Evolutionary conservation across 83 land plant genomes (phyloP).

Genomic region (Thuja plicata): DNA sequence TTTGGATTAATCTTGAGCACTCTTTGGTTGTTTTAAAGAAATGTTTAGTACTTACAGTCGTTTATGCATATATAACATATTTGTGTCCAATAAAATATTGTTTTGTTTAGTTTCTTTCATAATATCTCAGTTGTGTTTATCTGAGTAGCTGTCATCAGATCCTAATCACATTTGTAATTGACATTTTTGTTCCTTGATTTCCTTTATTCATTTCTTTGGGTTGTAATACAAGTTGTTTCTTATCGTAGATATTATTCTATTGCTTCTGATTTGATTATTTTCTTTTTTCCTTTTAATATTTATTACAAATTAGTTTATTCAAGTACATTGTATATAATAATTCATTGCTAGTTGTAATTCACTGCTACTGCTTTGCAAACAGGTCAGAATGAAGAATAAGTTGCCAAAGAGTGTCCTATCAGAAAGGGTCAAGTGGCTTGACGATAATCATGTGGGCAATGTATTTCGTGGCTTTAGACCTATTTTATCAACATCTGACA

Average conservation of each 20-base stretch:
- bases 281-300: not conserved
- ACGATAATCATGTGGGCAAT: constrained; percentile 45
- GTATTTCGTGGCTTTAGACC: constrained; percentile 69
- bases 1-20: not conserved
- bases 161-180: not conserved
- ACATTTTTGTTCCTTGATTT: not conserved
- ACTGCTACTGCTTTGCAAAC: not conserved
- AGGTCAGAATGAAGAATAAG: constrained; percentile 55
- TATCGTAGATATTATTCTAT: not conserved
- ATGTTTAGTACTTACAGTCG: not conserved
- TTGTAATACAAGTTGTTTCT: not conserved
- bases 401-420: constrained; percentile 48
- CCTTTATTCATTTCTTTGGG: not conserved
- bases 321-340: not conserved
- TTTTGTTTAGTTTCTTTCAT: not conserved
- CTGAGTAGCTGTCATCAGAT: not conserved
- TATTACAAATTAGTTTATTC: not conserved
- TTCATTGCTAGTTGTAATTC: not conserved
- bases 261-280: not conserved
- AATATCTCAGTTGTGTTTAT: not conserved
- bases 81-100: not conserved
- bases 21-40: not conserved
- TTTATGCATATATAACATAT: not conserved
- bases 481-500: constrained; percentile 42
- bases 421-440: constrained; percentile 66